Evolutionary conservation across 1,284 basidiomycete genomes (phyloP), one percentile per base, ranked within the genome.

Genomic region (Melanopsichium pennsylvanicum): DNA sequence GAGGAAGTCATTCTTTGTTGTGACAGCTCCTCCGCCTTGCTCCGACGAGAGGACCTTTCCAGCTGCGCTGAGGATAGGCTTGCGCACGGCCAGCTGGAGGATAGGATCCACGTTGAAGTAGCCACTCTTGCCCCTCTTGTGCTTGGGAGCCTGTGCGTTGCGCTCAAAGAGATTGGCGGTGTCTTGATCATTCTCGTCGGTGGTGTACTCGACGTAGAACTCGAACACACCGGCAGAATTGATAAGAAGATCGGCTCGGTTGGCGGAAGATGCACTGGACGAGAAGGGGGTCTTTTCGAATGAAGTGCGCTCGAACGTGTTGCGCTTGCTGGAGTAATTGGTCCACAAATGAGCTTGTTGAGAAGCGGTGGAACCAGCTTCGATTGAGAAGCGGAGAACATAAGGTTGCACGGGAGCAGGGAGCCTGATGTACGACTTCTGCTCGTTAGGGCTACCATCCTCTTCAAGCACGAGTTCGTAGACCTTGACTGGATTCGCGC

Each of bases 251-350:
- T 75, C 72, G 34, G 76, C 61, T 7, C 37, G 51, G 39, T 62
- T 68, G 7, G 55, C 41, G 12, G 49, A 49, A 15, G 59, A 62
- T 1, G 54, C 49, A 2, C 45, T 42, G 11, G 64, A 52, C 11
- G 55, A 29, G 40, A 68, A 62, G 15, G 49, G 23, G 9, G 40
- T 48, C 81, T 92, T 86, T 9, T 87, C 85, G 81, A 91, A 93
- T 35, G 83, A 86, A 63, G 89, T 87, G 21, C 95, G 87, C 51
- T 88, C 85, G 78, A 97, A 98, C 4, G 34, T 34, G 13, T 82
- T 83, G 23, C 91, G 90, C 15, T 93, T 62, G 39, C 44, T 36
- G 2, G 75, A 75, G 34, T 67, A 75, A 56, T 76, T 76, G 18
- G 75, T 72, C 58, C 51, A 75, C 8, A 78, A 62, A 21, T 27